Evolutionary conservation across 1,284 basidiomycete genomes (phyloP), one percentile per base, ranked within the genome.

Genomic region (Boletus sp.): DNA sequence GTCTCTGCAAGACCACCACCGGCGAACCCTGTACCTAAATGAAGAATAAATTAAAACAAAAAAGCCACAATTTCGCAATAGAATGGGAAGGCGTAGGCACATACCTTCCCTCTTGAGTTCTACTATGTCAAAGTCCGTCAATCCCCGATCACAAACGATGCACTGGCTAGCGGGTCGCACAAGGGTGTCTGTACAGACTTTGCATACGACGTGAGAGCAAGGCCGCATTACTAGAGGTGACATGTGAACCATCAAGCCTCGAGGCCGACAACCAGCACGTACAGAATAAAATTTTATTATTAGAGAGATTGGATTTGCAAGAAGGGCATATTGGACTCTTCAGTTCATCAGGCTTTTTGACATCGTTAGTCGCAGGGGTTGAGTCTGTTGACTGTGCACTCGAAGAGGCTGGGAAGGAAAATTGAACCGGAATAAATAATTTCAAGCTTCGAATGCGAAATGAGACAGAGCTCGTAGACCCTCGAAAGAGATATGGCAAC

Each of bases 1-100:
- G 86, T 84, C 67, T 92, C 89, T n/a, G 91, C 88, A 52, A 91
- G 67, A n/a, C 91, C 91, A 17, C 91, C 91, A 29, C 88, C 88
- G 8, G 91, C 91, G 60, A 88, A 94, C 0, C 91, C 91, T 5
- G 91, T 94, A 17, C 90, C 88, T 91, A 44, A 44, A 53, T 50
- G 50, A 41, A 23, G 29, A 42, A 44, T 10, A 29, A 52, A 33
- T 3, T 20, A n/a, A 36, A 26, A 44, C 7, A 25, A 32, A 46
- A 22, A 22, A 3, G 22, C 22, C 22, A 6, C 22, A 22, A 14
- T 29, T 19, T 32, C 12, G 26, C 30, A 8, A 42, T 23, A 16
- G 17, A 19, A 33, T 10, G 19, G 25, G 22, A 22, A 22, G 22
- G 22, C 5, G 12, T 12, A 25, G 3, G 5, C 3, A 67, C 75